These are phyloP conservation scores for Capronia coronata DNA, from an alignment of 2,329 filamentous ascomycete species.

Conservation along the genomic window DNA sequence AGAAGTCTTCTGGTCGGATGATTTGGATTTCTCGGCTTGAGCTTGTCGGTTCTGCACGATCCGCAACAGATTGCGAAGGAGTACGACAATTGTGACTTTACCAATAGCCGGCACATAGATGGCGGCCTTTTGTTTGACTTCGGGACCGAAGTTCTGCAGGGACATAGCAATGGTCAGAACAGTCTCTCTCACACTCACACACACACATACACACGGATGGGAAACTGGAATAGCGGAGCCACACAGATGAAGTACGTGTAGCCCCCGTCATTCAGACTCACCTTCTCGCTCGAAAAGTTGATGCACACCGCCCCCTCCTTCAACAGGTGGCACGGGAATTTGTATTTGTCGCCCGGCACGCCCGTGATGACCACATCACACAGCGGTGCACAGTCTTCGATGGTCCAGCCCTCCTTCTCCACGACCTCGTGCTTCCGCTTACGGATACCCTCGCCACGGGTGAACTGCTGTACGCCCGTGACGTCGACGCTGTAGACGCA, in stretches of 20 bases:
- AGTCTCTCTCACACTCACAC: background rate
- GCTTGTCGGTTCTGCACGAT: conserved; percentile 41
- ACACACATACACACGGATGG: background rate
- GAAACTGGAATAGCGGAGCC: background rate
- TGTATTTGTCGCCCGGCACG: conserved; percentile 80
- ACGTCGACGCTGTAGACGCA: conserved; percentile 93
- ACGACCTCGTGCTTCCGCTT: conserved; percentile 79
- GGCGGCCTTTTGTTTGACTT: conserved; percentile 88
- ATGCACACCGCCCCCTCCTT: conserved; percentile 94
- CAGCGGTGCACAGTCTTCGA: conserved; percentile 74
- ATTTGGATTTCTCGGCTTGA: conserved; percentile 1
- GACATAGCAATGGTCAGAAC: background rate
- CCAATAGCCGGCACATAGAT: conserved; percentile 97
- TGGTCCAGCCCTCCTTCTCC: conserved; percentile 69
- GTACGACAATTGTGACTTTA: conserved; percentile 91
- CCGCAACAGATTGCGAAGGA: conserved; percentile 83
- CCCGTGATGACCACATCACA: conserved; percentile 94
- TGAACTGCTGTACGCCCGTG: conserved; percentile 86
- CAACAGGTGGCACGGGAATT: conserved; percentile 76
- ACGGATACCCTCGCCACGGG: conserved; percentile 77
- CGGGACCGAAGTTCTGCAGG: conserved; percentile 70
- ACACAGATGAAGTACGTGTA: no score
- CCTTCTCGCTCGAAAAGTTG: conserved; percentile 91
- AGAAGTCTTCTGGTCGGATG: background rate
- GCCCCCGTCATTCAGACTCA: conserved; percentile 30